These are phyloP conservation scores for Penstemon eatonii DNA, from an alignment of 257 asterid species.

Conservation along the genomic window DNA sequence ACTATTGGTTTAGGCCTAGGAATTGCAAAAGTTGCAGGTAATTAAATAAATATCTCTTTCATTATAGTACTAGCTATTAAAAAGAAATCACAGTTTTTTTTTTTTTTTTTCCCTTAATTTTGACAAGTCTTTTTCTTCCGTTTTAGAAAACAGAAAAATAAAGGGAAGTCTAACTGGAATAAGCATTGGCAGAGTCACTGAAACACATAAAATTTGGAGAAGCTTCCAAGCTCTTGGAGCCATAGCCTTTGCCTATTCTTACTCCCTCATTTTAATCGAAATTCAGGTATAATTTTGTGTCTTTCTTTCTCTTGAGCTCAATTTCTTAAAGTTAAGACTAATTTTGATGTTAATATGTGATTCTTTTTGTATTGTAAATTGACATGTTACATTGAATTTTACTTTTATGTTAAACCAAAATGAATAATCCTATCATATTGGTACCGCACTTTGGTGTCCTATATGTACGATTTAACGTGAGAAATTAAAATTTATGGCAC, in stretches of 20 bases:
- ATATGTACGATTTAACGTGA: too few species aligned
- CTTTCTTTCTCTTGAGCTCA: too few species aligned
- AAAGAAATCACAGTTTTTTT: not conserved
- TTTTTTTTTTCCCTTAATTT: not conserved
- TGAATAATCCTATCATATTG: too few species aligned
- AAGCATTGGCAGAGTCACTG: slow-evolving; percentile 25
- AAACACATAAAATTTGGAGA: slow-evolving; percentile 50
- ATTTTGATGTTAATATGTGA: too few species aligned
- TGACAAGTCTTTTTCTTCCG: not conserved
- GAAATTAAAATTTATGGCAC: too few species aligned
- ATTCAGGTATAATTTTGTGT: slow-evolving; percentile 27
- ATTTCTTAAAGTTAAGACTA: too few species aligned
- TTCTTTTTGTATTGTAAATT: too few species aligned
- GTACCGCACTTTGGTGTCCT: too few species aligned
- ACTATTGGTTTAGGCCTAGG: slow-evolving; percentile 57
- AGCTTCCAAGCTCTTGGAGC: slow-evolving; percentile 57
- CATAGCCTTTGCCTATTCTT: slow-evolving; percentile 64
- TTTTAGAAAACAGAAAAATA: not conserved
- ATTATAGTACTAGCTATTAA: not conserved
- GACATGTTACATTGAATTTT: too few species aligned
- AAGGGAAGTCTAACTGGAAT: slow-evolving; percentile 22
- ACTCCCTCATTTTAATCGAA: slow-evolving; percentile 55
- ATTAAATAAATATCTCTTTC: too few species aligned
- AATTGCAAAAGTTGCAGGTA: slow-evolving; percentile 55
- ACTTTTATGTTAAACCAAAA: too few species aligned